Evolutionary conservation across 1,284 basidiomycete species (phyloP).

Genomic region (Anthracocystis setariae): DNA sequence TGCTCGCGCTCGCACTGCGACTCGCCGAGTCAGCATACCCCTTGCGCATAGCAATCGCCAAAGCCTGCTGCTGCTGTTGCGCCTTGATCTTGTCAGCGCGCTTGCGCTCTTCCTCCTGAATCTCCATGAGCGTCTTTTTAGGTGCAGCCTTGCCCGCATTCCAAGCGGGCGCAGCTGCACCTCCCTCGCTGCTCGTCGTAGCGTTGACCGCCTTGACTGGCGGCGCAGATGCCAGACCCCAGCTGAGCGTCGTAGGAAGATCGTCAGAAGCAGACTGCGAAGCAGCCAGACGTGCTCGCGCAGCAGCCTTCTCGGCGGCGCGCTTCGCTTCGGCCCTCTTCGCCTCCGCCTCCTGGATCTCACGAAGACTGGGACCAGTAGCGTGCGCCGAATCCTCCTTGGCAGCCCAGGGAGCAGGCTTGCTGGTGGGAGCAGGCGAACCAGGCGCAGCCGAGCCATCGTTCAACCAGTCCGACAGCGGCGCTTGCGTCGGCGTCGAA

Average conservation of each 20-base stretch:
- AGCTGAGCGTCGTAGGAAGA: constrained; percentile 67
- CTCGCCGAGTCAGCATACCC: constrained; percentile 78
- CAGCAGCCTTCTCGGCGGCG: constrained; percentile 50
- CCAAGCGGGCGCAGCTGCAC: constrained; percentile 66
- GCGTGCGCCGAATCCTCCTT: constrained; percentile 34
- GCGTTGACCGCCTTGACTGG: constrained; percentile 63
- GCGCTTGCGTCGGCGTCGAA: constrained; percentile 22
- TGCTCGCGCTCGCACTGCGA: constrained; percentile 14
- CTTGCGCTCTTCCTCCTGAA: constrained; percentile 91
- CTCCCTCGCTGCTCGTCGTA: constrained; percentile 71
- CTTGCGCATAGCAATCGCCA: constrained; percentile 70
- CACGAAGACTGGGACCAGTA: constrained; percentile 75
- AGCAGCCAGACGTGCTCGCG: constrained; percentile 63
- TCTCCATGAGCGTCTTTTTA: constrained; percentile 97
- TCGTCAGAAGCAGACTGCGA: constrained; percentile 58
- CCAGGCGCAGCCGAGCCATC: constrained; percentile 22
- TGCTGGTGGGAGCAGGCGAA: constrained; percentile 34
- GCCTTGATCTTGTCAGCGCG: constrained; percentile 72
- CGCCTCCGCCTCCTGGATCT: constrained; percentile 94
- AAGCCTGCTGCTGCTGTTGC: constrained; percentile 69
- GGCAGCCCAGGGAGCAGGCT: constrained; percentile 65
- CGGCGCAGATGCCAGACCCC: constrained; percentile 69
- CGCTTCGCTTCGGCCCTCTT: constrained; percentile 79
- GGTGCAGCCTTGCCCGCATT: constrained; percentile 64
- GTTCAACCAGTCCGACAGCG: constrained; percentile 49